Evolutionary conservation across 768 basidiomycete genomes (phyloP), one percentile per base, ranked within the genome.

Genomic region (Mrakia frigida): DNA sequence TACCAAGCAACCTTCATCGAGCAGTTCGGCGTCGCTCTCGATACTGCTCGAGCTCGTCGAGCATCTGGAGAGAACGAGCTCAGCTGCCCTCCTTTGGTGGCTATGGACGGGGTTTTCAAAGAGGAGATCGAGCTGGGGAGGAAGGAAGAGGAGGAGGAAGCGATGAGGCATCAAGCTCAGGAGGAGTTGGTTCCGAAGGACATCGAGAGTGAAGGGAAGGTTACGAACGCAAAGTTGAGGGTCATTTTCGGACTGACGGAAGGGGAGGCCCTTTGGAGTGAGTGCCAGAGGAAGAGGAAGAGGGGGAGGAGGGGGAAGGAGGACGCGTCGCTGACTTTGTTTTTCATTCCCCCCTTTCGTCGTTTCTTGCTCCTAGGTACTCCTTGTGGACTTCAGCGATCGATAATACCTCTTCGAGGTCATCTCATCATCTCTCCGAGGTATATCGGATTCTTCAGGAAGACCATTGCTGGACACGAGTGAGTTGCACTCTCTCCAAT

Each of bases 341-440:
- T 50, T 50, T 6, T 41, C 46, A 4, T 50, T 50, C 14, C 13
- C 21, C 18, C 3, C 2, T 14, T 21, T 50, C 46, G 46, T 21
- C n/a, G n/a, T n/a, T n/a, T n/a, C n/a, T 21, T 14, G 18, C 16
- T 46, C 21, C 46, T 2, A 50, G 46, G 46, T 81, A 84, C 82
- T 79, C 79, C 81, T 3, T 83, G 83, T 65, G 83, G 83, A 52
- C 74, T 83, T 35, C 77, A 81, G 16, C 74, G 77, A 39, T 76
- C 68, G 4, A 74, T 81, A 21, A 77, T 84, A 5, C 82, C 82
- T 1, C 79, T 80, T 63, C 73, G 82, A 31, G 83, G 83, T 14
- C 82, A 83, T 56, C 78, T 83, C 72, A 81, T 83, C 60, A 25
- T 84, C 5, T 81, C 80, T 0, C 79, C 81, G 6, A 74, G 77